A percentile compares a stretch with the other conserved stretches of the same genome.
phyloP scores from a whole-genome alignment of 768 basidiomycete genomes.

The Boletus sp. region DNA sequence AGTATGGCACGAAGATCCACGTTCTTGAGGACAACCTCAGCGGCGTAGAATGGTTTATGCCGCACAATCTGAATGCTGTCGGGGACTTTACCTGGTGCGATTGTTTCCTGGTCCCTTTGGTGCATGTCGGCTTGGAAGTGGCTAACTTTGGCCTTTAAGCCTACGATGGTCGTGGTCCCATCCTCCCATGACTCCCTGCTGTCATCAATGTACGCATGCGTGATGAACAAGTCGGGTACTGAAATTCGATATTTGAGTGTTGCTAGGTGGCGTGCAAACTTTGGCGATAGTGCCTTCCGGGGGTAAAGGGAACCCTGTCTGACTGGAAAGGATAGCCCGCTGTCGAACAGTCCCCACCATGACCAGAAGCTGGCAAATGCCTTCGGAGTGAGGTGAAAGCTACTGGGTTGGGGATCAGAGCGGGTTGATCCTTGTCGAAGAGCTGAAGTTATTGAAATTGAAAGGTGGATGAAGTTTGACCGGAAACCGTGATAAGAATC shows the following conservation, averaged over 20 bases:
- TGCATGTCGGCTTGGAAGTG: conserved; percentile 88
- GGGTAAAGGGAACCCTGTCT: conserved; percentile 85
- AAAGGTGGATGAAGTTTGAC: conserved; percentile 91
- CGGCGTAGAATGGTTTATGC: conserved; percentile 85
- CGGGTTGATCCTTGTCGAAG: conserved; percentile 31
- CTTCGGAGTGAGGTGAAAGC: conserved; percentile 81
- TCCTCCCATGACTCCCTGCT: conserved; percentile 74
- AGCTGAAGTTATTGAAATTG: conserved; percentile 77
- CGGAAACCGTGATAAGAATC: conserved; percentile 90
- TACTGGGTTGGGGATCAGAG: conserved; percentile 46
- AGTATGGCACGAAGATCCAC: conserved; percentile 74
- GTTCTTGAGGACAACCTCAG: conserved; percentile 76
- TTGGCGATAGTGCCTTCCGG: conserved; percentile 67
- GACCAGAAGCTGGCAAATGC: conserved; percentile 87
- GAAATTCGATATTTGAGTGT: conserved; percentile 88
- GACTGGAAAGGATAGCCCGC: conserved; percentile 73
- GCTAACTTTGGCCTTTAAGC: conserved; percentile 79
- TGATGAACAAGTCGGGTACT: conserved; percentile 74
- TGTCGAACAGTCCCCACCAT: conserved; percentile 88
- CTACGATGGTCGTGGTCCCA: conserved; percentile 77
- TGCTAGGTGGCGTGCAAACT: conserved; percentile 83
- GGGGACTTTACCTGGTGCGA: conserved; percentile 52
- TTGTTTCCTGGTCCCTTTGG: conserved; percentile 81
- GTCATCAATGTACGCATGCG: conserved; percentile 85
- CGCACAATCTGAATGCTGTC: conserved; percentile 57